phyloP scores from a whole-genome alignment of 768 basidiomycete genomes.

The Chalciporus piperatus region DNA sequence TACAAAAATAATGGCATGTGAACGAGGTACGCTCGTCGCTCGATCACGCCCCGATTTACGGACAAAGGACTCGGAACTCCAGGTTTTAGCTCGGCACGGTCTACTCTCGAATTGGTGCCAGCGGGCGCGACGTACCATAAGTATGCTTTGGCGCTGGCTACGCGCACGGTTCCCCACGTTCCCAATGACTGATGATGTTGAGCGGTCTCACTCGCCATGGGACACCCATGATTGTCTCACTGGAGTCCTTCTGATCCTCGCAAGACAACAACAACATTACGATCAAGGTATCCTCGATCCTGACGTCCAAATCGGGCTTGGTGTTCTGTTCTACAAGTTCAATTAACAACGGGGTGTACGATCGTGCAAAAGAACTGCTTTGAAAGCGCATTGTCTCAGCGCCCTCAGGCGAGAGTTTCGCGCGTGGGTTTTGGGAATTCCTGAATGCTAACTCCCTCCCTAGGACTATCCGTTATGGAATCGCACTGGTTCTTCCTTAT shows the following conservation, averaged over 20 bases:
- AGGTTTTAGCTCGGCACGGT: too few relatives aligned
- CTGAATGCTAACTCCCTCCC: not conserved
- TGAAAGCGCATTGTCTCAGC: constrained; percentile 74
- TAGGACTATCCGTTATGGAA: constrained; percentile 97
- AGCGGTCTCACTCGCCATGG: constrained; percentile 66
- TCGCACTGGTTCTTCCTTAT: constrained; percentile 87
- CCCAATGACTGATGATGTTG: constrained; percentile 52
- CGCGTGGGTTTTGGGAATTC: not conserved
- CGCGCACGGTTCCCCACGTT: constrained; percentile 58
- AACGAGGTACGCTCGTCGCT: too few relatives aligned
- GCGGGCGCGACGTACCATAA: constrained; percentile 82
- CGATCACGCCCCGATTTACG: too few relatives aligned
- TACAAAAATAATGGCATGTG: too few relatives aligned
- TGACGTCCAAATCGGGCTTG: constrained; percentile 91
- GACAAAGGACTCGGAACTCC: too few relatives aligned
- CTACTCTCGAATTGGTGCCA: too few relatives aligned
- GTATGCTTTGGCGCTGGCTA: constrained; percentile 87
- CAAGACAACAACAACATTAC: constrained; percentile 84
- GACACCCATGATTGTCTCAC: constrained; percentile 76
- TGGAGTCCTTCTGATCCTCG: constrained; percentile 78
- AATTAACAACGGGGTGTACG: constrained; percentile 80
- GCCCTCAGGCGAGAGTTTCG: constrained; percentile 62
- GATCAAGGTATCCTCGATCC: constrained; percentile 69
- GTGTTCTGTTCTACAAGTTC: constrained; percentile 93
- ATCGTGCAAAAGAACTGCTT: constrained; percentile 94